These are phyloP conservation scores for Triticum turgidum DNA, from an alignment of 176 grass and related monocot genomes.

Conservation along the genomic window DNA sequence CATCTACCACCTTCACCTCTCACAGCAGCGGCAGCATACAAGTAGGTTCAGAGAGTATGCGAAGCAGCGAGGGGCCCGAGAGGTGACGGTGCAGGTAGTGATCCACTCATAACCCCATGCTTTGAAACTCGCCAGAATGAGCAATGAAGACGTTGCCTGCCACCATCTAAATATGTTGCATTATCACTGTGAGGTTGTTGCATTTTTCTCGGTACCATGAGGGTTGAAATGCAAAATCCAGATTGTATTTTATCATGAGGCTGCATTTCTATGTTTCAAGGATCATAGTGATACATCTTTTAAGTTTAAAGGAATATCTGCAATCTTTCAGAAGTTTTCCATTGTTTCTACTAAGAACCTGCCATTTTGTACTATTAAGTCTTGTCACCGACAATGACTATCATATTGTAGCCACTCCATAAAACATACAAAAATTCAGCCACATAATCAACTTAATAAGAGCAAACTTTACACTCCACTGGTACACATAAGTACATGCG, in stretches of 20 bases:
- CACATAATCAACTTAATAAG: constrained; percentile 13
- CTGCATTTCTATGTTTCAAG: not conserved
- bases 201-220: not conserved
- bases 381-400: not conserved
- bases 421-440: not conserved
- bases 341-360: not conserved
- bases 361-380: constrained; percentile 4
- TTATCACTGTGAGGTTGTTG: not conserved
- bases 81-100: not conserved
- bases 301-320: not conserved
- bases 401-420: not conserved
- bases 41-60: not conserved
- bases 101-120: not conserved
- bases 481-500: not conserved
- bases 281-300: not conserved
- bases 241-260: not conserved
- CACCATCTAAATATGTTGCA: not conserved
- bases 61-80: not conserved
- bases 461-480: not conserved
- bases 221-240: not conserved
- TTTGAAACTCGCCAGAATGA: not conserved
- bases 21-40: not conserved
- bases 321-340: not conserved
- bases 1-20: not conserved
- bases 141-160: not conserved